A percentile compares a stretch with the other conserved stretches of the same genome.
These are phyloP conservation scores for Solanum phureja DNA, from an alignment of 257 asterid genomes.

Conservation along the genomic window DNA sequence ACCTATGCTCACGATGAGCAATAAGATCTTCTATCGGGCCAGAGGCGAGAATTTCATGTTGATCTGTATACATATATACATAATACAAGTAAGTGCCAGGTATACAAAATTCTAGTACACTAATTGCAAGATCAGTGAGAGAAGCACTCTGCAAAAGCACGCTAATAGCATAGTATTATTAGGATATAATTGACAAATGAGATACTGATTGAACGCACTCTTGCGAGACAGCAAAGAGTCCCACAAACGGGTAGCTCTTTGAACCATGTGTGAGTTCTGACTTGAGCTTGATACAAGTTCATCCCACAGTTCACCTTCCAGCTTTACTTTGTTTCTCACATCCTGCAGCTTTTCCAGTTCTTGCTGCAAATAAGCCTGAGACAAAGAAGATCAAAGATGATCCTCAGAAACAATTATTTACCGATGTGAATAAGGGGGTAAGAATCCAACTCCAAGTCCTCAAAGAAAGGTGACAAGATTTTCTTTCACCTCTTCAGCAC, in stretches of 20 bases:
- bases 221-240: conserved; percentile 92
- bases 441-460: not conserved
- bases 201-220: conserved; percentile 41
- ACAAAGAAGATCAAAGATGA: conserved; percentile 11
- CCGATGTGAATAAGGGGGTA: not conserved
- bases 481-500: conserved; percentile 86
- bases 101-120: not conserved
- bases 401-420: not conserved
- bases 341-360: conserved; percentile 96
- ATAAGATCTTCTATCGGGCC: conserved; percentile 99
- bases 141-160: not conserved
- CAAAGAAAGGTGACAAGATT: not conserved
- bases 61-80: conserved; percentile 39
- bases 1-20: conserved; percentile 99
- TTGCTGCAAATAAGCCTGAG: conserved; percentile 95
- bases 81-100: not conserved
- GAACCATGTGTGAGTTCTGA: conserved; percentile 97
- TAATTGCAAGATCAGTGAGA: not conserved
- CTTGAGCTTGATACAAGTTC: conserved; percentile 98
- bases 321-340: conserved; percentile 83
- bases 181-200: not conserved
- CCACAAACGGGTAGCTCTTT: conserved; percentile 95
- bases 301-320: conserved; percentile 98
- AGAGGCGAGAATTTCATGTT: conserved; percentile 94
- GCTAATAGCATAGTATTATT: not conserved